phyloP scores from a whole-genome alignment of 2,329 filamentous ascomycete species.

The Didymella exigua region DNA sequence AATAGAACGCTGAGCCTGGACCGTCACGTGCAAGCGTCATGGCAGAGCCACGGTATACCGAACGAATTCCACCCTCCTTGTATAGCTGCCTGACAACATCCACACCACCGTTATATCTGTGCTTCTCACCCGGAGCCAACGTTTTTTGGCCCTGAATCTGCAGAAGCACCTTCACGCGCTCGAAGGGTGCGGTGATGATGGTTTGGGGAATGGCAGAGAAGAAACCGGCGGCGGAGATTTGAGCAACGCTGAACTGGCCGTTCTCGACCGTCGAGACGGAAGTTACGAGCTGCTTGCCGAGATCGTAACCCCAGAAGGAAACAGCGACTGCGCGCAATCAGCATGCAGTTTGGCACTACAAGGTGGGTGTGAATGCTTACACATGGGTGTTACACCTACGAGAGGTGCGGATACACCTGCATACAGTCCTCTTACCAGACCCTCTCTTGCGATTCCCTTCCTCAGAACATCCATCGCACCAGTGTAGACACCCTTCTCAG shows the following conservation, averaged over 20 bases:
- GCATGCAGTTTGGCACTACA: background rate
- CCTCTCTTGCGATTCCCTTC: constrained; percentile 87
- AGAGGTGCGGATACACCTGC: constrained; percentile 96
- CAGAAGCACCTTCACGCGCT: constrained; percentile 97
- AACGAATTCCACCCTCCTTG: constrained; percentile 84
- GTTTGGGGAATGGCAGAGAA: constrained; percentile 97
- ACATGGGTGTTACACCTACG: constrained; percentile 98
- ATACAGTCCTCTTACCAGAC: constrained; percentile 79
- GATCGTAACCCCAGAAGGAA: constrained; percentile 84
- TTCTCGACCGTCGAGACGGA: constrained; percentile 69
- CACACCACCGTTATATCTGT: constrained; percentile 82
- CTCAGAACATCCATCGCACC: constrained; percentile 89
- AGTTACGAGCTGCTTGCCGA: constrained; percentile 88
- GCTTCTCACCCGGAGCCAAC: constrained; percentile 86
- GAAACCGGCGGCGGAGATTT: constrained; percentile 90
- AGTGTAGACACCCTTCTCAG: constrained; percentile 89
- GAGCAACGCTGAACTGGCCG: constrained; percentile 77
- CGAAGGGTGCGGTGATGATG: constrained; percentile 96
- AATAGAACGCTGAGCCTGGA: constrained; percentile 92
- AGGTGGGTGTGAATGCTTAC: constrained; percentile 62
- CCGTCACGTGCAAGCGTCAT: constrained; percentile 95
- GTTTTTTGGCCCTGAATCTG: constrained; percentile 94
- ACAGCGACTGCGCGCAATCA: constrained; percentile 60
- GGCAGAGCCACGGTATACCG: constrained; percentile 86
- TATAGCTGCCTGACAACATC: constrained; percentile 96